Evolutionary conservation across 1,139 yeast genomes (phyloP).

Genomic region (Blastobotrys petasosporus): DNA sequence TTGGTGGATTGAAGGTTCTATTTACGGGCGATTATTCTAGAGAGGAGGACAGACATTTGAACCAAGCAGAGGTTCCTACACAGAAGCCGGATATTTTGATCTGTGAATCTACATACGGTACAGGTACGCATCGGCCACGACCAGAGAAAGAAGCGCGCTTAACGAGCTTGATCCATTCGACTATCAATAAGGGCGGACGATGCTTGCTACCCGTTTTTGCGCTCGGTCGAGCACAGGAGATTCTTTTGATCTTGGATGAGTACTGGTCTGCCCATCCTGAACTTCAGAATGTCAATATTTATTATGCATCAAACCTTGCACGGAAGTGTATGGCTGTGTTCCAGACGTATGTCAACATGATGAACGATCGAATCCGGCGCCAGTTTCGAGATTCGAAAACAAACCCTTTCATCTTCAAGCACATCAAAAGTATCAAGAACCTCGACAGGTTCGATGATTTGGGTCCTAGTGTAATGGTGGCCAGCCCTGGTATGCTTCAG

Average conservation of each 20-base stretch:
- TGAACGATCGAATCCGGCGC: constrained; percentile 85
- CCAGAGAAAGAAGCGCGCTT: constrained; percentile 75
- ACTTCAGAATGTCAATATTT: constrained; percentile 73
- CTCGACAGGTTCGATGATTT: constrained; percentile 84
- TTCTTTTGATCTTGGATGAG: constrained; percentile 82
- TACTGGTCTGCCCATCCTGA: constrained; percentile 88
- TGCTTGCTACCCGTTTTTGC: constrained; percentile 94
- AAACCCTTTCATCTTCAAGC: constrained; percentile 88
- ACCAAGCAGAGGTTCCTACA: constrained; percentile 93
- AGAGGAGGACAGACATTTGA: constrained; percentile 91
- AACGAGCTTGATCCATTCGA: constrained; percentile 76
- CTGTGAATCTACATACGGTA: constrained; percentile 95
- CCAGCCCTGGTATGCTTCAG: constrained; percentile 97
- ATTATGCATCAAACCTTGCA: constrained; percentile 89
- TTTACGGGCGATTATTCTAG: constrained; percentile 97
- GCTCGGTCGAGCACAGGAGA: constrained; percentile 92
- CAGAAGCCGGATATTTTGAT: constrained; percentile 82
- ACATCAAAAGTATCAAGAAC: constrained; percentile 71
- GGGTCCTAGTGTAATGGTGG: constrained; percentile 94
- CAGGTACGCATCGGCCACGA: constrained; percentile 93
- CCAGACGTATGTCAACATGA: constrained; percentile 93
- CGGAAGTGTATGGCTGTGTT: constrained; percentile 96
- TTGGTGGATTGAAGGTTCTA: constrained; percentile 82
- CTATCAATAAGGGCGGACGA: constrained; percentile 84
- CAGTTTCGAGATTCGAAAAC: constrained; percentile 68